These are phyloP conservation scores for Talaromyces atroroseus DNA, from an alignment of 2,329 filamentous ascomycete genomes.

Conservation along the genomic window DNA sequence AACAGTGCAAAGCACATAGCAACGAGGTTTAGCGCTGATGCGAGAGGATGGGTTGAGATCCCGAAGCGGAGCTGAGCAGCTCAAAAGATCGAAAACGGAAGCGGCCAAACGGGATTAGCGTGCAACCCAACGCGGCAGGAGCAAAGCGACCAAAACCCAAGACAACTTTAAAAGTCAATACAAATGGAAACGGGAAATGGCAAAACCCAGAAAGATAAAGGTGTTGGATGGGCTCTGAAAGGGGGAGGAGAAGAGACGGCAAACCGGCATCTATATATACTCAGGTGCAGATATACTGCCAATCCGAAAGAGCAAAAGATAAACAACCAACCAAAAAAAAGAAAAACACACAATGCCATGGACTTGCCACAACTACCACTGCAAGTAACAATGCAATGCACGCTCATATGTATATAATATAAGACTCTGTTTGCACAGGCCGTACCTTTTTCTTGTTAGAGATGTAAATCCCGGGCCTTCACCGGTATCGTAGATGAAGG, in stretches of 20 bases:
- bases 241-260: background rate
- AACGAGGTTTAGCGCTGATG: background rate
- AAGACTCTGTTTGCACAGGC: background rate
- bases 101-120: slow-evolving; percentile 2
- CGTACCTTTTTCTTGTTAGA: background rate
- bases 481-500: background rate
- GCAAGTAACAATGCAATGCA: background rate
- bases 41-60: background rate
- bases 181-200: background rate
- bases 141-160: background rate
- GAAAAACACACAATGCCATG: background rate
- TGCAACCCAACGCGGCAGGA: slow-evolving; percentile 4
- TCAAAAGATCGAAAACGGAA: slow-evolving; percentile 10
- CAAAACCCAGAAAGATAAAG: background rate
- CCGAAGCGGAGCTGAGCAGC: slow-evolving; percentile 4
- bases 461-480: background rate
- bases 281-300: background rate
- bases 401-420: background rate
- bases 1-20: background rate
- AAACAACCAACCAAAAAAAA: too few relatives aligned
- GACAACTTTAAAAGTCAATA: background rate
- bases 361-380: background rate
- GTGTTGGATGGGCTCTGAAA: background rate
- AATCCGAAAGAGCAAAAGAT: background rate
- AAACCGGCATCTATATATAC: background rate